phyloP scores from a whole-genome alignment of 2,329 filamentous ascomycete species.

The Venturia asperata region DNA sequence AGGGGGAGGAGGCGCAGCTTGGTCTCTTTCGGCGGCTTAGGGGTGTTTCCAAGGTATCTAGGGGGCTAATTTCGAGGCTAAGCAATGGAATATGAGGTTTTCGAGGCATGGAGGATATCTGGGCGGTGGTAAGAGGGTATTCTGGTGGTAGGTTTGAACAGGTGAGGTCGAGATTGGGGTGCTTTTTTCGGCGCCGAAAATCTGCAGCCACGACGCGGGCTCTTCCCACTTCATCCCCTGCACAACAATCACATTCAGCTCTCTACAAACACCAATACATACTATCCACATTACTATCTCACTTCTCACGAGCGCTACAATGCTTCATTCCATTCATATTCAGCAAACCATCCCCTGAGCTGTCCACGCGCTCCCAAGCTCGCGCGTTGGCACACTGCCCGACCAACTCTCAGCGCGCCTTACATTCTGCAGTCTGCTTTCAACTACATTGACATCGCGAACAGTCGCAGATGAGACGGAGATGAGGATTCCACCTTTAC shows the following conservation, averaged over 20 bases:
- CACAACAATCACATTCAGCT: neutral
- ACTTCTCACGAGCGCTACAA: neutral
- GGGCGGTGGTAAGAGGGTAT: neutral
- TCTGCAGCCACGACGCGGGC: neutral
- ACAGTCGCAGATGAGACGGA: neutral
- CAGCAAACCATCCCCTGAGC: neutral
- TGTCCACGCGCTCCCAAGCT: neutral
- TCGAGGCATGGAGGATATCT: neutral
- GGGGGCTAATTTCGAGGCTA: neutral
- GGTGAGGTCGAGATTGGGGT: neutral
- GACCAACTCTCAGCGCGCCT: neutral
- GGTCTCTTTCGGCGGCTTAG: neutral
- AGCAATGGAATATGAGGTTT: neutral
- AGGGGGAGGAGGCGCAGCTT: neutral
- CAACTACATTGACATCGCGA: neutral
- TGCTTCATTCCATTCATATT: neutral
- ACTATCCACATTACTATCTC: neutral
- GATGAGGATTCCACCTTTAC: neutral
- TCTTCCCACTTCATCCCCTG: neutral
- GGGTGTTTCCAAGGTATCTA: neutral
- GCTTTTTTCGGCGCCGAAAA: slow-evolving; percentile 2
- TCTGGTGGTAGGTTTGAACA: neutral
- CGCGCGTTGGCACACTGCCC: neutral
- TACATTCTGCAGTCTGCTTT: neutral
- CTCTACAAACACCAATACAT: neutral